Percentiles rank a stretch among this genome's conserved stretches.
Conservation (phyloP, 2,329 filamentous ascomycete genomes). For the Chaetomiaceae sp. region DNA sequence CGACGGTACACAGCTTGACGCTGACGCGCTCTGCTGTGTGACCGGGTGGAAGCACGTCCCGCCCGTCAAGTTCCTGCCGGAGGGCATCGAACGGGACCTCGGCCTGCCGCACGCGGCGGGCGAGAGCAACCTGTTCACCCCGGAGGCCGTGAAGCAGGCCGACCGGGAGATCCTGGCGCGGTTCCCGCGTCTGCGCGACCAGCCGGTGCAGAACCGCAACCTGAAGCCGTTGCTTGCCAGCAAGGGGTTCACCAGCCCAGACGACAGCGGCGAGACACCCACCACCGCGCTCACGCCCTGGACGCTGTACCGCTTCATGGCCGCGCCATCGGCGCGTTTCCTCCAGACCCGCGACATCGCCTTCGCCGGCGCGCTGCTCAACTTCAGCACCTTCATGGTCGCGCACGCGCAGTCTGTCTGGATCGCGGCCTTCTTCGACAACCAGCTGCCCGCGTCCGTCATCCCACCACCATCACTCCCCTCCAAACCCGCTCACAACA, state of each 20-base stretch:
- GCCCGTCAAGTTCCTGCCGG: constrained; percentile 46
- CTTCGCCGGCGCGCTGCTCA: constrained; percentile 40
- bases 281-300: constrained; percentile 32
- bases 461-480: constrained; percentile 26
- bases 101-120: constrained; percentile 40
- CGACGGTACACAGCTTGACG: constrained; percentile 39
- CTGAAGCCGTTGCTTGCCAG: constrained; percentile 38
- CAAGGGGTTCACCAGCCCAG: constrained; percentile 31
- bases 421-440: constrained; percentile 59
- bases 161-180: constrained; percentile 48
- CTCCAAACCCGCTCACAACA: constrained; percentile 13
- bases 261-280: constrained; percentile 25
- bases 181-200: constrained; percentile 48
- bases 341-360: constrained; percentile 36
- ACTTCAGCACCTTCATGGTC: constrained; percentile 37
- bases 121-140: constrained; percentile 30
- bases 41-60: constrained; percentile 54
- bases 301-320: constrained; percentile 42
- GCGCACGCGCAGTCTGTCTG: constrained; percentile 51
- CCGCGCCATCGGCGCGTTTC: constrained; percentile 35
- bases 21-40: constrained; percentile 48
- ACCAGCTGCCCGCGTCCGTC: constrained; percentile 33
- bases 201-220: constrained; percentile 43
- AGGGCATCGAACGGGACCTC: constrained; percentile 39
- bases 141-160: constrained; percentile 36